Percentiles rank a stretch among this genome's conserved stretches.
These are phyloP conservation scores for Huntiella decipiens DNA, from an alignment of 2,329 filamentous ascomycete genomes.

Conservation along the genomic window DNA sequence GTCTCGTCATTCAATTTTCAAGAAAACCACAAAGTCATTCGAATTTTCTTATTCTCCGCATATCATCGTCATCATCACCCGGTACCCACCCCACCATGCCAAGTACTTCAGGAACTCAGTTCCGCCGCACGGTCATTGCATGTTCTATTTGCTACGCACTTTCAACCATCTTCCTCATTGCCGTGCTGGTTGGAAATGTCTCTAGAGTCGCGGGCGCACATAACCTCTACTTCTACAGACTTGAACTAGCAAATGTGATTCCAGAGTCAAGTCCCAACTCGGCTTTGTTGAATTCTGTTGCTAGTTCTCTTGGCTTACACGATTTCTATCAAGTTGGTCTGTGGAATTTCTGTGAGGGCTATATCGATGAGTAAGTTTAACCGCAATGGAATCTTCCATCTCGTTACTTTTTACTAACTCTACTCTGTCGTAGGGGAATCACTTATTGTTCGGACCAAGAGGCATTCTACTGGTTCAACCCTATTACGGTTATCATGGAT, in stretches of 20 bases:
- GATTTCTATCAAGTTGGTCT: slow-evolving; percentile 89
- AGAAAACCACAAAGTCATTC: background rate
- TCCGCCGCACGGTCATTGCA: slow-evolving; percentile 42
- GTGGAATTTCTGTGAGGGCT: slow-evolving; percentile 86
- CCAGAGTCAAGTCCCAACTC: slow-evolving; percentile 53
- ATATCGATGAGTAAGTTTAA: slow-evolving; percentile 36
- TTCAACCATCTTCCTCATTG: slow-evolving; percentile 57
- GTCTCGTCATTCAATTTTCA: background rate
- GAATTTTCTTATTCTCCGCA: background rate
- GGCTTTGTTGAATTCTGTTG: slow-evolving; percentile 67
- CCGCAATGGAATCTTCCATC: too few species aligned
- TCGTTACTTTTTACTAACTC: background rate
- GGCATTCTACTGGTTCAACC: slow-evolving; percentile 77
- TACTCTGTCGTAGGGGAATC: slow-evolving; percentile 34
- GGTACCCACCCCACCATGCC: slow-evolving; percentile 2
- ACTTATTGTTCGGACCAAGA: slow-evolving; percentile 55
- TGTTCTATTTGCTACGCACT: slow-evolving; percentile 55
- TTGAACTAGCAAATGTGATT: slow-evolving; percentile 69
- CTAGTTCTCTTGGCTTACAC: slow-evolving; percentile 67
- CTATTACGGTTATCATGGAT: slow-evolving; percentile 58
- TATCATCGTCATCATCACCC: background rate
- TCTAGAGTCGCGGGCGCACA: slow-evolving; percentile 40
- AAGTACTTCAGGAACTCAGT: slow-evolving; percentile 7
- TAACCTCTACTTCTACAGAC: slow-evolving; percentile 64
- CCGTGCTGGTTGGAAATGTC: slow-evolving; percentile 62